Base-by-base conservation (phyloP, 805 yeast species). In the Clavispora vitiphila region DNA sequence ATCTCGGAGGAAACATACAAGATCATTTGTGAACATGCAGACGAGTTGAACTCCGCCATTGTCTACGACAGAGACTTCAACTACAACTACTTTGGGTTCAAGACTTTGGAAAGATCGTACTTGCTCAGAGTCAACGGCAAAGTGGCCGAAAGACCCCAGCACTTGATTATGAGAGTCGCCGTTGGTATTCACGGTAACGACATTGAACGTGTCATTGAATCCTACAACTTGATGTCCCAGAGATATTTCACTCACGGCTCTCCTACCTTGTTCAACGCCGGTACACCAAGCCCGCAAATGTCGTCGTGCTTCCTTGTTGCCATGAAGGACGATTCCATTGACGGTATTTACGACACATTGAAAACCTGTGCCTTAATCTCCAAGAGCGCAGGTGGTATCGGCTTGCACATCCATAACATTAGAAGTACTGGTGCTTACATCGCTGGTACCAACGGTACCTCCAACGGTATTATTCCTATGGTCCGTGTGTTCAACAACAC, bases 341-440 rank as follows among this genome's bases (percentile, higher is more conserved):
- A 78, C 38, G 82, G 83, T 46, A 78, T 78, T 49, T 77, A 76
- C 57, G 79, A 77, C 56, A 77, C 82, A 35, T 69, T 77, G 52
- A 76, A 77, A 58, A 75, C 78, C 39, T 72, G 80, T 61, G 83
- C 83, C n/a, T 60, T 75, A 54, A 78, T 78, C 49, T 76, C 81
- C 38, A 77, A 78, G 61, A 67, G 77, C 46, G 81, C 83, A 30
- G 83, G 83, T 54, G 83, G 83, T 56, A 77, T 78, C 49, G 83
- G 83, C 46, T 62, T 78, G 51, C 83, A 78, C 53, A 74, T 77
- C 45, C 82, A 77, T 56, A 77, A 77, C 56, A 76, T 77, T 51
- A 67, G 83, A 57, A 60, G 78, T 39, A 71, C 81, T 18, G 83
- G 83, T 40, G 74, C 81, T 21, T 77, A 75, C 57, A 77, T 77